Percentiles rank a stretch among this genome's conserved stretches.
These are phyloP conservation scores for Globisporangium splendens DNA, from an alignment of 352 stramenopile genomes.

Conservation along the genomic window DNA sequence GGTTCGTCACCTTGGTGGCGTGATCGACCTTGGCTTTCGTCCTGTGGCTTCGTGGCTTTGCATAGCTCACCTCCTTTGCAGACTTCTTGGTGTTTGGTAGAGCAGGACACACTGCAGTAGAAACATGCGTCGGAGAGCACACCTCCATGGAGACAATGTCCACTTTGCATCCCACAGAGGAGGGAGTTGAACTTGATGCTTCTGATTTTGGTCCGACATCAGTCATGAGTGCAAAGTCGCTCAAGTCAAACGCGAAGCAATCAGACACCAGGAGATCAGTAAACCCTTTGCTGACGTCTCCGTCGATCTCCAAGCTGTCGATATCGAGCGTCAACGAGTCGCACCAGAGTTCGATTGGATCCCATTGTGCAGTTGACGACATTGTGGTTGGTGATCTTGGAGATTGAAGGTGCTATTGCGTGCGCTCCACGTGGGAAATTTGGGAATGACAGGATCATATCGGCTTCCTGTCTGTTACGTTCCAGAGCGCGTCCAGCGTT, in stretches of 20 bases:
- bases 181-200: neutral
- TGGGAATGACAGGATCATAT: too few species aligned
- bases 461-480: too few species aligned
- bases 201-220: neutral
- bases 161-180: neutral
- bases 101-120: too few species aligned
- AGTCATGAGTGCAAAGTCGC: neutral
- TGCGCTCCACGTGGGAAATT: too few species aligned
- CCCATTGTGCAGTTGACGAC: neutral
- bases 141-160: neutral
- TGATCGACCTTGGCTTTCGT: neutral
- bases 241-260: constrained; percentile 1
- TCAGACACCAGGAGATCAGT: too few species aligned
- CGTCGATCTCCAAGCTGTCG: neutral
- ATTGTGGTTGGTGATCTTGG: too few species aligned
- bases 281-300: neutral
- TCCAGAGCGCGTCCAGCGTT: too few species aligned
- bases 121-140: neutral
- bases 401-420: too few species aligned
- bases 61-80: too few species aligned
- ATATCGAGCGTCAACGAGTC: constrained; percentile 4
- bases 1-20: neutral
- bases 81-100: too few species aligned
- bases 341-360: constrained; percentile 5
- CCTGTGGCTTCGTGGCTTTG: too few species aligned